phyloP scores from a whole-genome alignment of 1,284 basidiomycete genomes.

The Austroboletus niveus region DNA sequence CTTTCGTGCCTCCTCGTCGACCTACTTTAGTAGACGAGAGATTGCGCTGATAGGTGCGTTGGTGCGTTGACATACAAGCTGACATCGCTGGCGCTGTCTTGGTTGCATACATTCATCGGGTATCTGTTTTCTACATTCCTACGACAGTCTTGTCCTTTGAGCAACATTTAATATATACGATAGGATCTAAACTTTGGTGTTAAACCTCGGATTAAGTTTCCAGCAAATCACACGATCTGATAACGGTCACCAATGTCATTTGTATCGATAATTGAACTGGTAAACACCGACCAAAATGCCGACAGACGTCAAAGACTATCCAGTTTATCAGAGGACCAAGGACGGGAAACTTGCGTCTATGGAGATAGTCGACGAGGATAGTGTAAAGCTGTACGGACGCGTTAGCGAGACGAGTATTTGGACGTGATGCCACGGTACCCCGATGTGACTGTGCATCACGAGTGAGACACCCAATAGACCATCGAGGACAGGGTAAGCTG shows the following conservation, averaged over 20 bases:
- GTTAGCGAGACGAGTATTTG: not conserved
- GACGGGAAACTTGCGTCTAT: slow-evolving; percentile 89
- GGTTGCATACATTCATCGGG: not conserved
- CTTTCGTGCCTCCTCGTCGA: too few relatives aligned
- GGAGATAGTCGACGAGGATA: slow-evolving; percentile 85
- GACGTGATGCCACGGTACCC: slow-evolving; percentile 47
- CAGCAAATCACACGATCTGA: slow-evolving; percentile 4
- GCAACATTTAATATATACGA: too few relatives aligned
- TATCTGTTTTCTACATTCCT: too few relatives aligned
- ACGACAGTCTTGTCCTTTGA: too few relatives aligned
- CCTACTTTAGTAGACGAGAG: too few relatives aligned
- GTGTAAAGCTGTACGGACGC: slow-evolving; percentile 58
- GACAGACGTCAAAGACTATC: slow-evolving; percentile 75
- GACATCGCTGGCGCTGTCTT: not conserved
- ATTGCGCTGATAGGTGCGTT: too few relatives aligned
- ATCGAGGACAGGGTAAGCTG: slow-evolving; percentile 81
- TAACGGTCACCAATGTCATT: slow-evolving; percentile 80
- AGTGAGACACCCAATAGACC: slow-evolving; percentile 84
- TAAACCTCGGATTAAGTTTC: slow-evolving; percentile 45
- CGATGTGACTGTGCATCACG: slow-evolving; percentile 94
- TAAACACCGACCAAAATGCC: slow-evolving; percentile 91
- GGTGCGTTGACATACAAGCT: too few relatives aligned
- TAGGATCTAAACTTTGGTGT: slow-evolving; percentile 59
- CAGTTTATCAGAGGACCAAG: slow-evolving; percentile 74
- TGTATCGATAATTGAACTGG: slow-evolving; percentile 80